Evolutionary conservation across 305 asterid genomes (phyloP).

Genomic region (Fraxinus floribunda): DNA sequence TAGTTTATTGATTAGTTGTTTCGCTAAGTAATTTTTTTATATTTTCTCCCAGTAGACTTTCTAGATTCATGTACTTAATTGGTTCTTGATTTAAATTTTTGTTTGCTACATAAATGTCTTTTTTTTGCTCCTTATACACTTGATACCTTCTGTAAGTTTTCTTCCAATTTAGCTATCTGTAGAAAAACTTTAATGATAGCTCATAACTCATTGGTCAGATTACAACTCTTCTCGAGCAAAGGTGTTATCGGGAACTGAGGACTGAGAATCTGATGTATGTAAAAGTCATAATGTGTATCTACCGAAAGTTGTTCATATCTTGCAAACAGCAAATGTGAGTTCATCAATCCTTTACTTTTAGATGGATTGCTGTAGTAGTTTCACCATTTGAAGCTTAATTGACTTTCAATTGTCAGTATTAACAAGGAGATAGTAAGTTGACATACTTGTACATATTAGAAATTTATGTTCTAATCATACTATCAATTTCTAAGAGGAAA

Average conservation of each 20-base stretch:
- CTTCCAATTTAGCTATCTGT: not conserved
- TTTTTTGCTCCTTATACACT: not conserved
- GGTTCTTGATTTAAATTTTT: not conserved
- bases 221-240: slow-evolving; percentile 74
- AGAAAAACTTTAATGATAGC: slow-evolving; percentile 15
- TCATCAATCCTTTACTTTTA: slow-evolving; percentile 25
- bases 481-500: slow-evolving; percentile 6
- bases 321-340: slow-evolving; percentile 87
- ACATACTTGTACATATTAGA: not conserved
- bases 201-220: slow-evolving; percentile 48
- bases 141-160: not conserved
- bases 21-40: not conserved
- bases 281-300: slow-evolving; percentile 65
- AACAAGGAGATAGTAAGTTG: slow-evolving; percentile 19
- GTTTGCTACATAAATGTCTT: not conserved
- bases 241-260: slow-evolving; percentile 74
- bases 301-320: slow-evolving; percentile 61
- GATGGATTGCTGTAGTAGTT: slow-evolving; percentile 20
- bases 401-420: slow-evolving; percentile 17
- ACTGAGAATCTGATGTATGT: slow-evolving; percentile 55
- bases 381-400: slow-evolving; percentile 17
- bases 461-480: slow-evolving; percentile 9
- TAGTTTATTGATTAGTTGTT: not conserved
- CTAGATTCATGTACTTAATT: not conserved
- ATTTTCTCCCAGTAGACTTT: not conserved